Conservation (phyloP, 805 yeast species). For the Cyberlindnera euphorbiiphila region DNA sequence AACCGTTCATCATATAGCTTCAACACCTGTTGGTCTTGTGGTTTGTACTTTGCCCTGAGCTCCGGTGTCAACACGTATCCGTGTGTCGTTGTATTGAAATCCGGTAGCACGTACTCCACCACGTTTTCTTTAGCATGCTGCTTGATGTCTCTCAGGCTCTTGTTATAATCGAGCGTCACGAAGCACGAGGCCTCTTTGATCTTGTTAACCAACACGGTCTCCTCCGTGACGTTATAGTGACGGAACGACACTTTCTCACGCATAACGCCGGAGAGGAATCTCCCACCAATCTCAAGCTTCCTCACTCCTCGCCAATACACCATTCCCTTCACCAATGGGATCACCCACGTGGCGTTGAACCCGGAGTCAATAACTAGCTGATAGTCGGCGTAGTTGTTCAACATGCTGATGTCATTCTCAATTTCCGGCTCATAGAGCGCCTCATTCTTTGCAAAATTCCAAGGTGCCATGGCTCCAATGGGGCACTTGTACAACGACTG, state of each 20-base stretch:
- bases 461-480: slow-evolving; percentile 58
- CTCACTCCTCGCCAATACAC: slow-evolving; percentile 74
- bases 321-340: slow-evolving; percentile 78
- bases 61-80: slow-evolving; percentile 58
- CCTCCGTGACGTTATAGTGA: slow-evolving; percentile 92
- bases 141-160: slow-evolving; percentile 40
- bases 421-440: slow-evolving; percentile 27
- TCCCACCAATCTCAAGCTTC: slow-evolving; percentile 84
- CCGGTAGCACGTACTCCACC: slow-evolving; percentile 81
- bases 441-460: slow-evolving; percentile 38
- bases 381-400: slow-evolving; percentile 48
- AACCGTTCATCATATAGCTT: slow-evolving; percentile 80
- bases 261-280: slow-evolving; percentile 73
- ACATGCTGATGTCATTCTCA: slow-evolving; percentile 15
- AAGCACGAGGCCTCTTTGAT: slow-evolving; percentile 78
- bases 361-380: slow-evolving; percentile 85
- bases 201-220: slow-evolving; percentile 75
- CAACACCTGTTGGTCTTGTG: slow-evolving; percentile 60
- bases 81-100: slow-evolving; percentile 70
- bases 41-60: slow-evolving; percentile 26
- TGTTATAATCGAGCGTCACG: slow-evolving; percentile 57
- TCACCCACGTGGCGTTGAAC: slow-evolving; percentile 78
- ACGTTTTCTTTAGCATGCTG: slow-evolving; percentile 29
- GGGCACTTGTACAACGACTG: slow-evolving; percentile 64
- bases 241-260: slow-evolving; percentile 84